Conservation (phyloP, 1,284 basidiomycete species). For the Sanguinoderma infundibulare region DNA sequence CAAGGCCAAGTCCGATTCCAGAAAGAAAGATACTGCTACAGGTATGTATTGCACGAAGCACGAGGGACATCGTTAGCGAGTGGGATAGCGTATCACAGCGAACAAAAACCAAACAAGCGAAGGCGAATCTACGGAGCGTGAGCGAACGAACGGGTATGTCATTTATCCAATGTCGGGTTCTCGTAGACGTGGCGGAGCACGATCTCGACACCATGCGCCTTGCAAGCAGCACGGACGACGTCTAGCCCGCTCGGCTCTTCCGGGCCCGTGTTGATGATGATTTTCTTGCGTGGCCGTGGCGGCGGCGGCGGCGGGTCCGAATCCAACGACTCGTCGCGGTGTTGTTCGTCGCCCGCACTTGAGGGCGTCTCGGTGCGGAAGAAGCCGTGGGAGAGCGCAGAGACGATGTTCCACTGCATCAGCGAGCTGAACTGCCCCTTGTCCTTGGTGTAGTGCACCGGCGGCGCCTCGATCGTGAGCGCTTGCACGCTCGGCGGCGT, state of each 20-base stretch:
- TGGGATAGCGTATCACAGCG: neutral
- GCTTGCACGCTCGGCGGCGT: constrained; percentile 3
- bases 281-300: constrained; percentile 9
- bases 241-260: constrained; percentile 11
- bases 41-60: neutral
- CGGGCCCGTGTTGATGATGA: constrained; percentile 17
- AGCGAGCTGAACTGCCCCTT: constrained; percentile 17
- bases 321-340: neutral
- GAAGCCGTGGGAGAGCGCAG: constrained; percentile 12
- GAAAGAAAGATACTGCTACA: neutral
- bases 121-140: too few relatives aligned
- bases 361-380: constrained; percentile 1
- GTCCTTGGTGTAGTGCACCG: constrained; percentile 6
- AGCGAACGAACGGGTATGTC: neutral
- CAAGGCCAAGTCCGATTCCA: neutral
- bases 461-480: constrained; percentile 20
- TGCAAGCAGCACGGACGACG: constrained; percentile 5
- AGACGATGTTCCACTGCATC: constrained; percentile 21
- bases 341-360: neutral
- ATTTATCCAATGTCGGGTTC: neutral
- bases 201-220: constrained; percentile 14
- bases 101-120: neutral
- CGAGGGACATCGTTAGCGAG: neutral
- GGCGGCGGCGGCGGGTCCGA: neutral
- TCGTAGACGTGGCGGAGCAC: constrained; percentile 3